Base-by-base conservation (phyloP, 108 stramenopile genomes). In the Parietichytrium sp. region DNA sequence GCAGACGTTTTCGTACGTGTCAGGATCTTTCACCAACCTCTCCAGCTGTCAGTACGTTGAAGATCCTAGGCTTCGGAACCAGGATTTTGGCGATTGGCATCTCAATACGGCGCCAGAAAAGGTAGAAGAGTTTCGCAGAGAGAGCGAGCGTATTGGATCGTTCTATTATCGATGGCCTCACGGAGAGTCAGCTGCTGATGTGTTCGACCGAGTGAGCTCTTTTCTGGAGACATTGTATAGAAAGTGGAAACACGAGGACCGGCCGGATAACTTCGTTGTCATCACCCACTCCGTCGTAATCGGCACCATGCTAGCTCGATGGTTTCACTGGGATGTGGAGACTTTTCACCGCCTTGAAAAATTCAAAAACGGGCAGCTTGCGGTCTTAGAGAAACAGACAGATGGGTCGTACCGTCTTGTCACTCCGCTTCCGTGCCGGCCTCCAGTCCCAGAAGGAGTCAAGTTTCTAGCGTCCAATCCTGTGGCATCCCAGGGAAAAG, bases 181-280 rank as follows among this genome's bases (percentile, higher is more conserved):
- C 82, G 95, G 95, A 20, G 95, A 95, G 84, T 90, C 91, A 12
- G 95, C 91, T 20, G 90, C 92, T 23, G 95, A 95, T 85, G 93
- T 94, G 45, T 94, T 91, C 88, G 94, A 95, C 84, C 86, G 95
- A 51, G 93, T 93, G 18, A 87, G 86, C 29, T 93, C 93, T 30
- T 95, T 95, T 80, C 85, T 95, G 54, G 96, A 95, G 83, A 91
- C 91, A 27, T 82, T 97, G n/a, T 95, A 93, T 92, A 84, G 96
- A 18, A 87, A 85, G 81, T 95, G 95, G 84, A 93, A 95, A 80
- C 78, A 81, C 20, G 81, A 82, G 30, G 86, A 88, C 54, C 81
- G 27, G 4, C 54, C 50, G 23, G 54, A 25, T 20, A 93, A 93
- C 83, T 81, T 93, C 47, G 85, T 93, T 38, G 91, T 95, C 80